phyloP scores from a whole-genome alignment of 1,284 basidiomycete genomes.

The Ceratobasidium sp. region DNA sequence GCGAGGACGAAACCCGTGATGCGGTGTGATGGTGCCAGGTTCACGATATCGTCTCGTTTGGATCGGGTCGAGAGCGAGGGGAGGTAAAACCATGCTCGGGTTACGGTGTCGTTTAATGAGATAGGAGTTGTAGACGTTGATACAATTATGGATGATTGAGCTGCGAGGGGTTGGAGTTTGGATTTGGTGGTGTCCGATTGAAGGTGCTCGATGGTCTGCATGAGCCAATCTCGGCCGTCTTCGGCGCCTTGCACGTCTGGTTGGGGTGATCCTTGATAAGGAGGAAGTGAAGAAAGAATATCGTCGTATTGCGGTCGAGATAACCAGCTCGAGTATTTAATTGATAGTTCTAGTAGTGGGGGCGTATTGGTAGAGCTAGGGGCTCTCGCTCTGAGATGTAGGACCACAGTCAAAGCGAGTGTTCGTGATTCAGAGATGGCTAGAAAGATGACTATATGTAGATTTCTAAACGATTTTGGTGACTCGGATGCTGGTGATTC shows the following conservation, averaged over 20 bases:
- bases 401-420: not conserved
- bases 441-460: conserved; percentile 17
- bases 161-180: not conserved
- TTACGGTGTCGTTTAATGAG: not conserved
- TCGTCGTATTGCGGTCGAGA: conserved; percentile 31
- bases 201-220: conserved; percentile 37
- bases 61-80: conserved; percentile 43
- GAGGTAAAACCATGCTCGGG: conserved; percentile 44
- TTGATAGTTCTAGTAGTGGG: conserved; percentile 22
- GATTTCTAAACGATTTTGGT: not conserved
- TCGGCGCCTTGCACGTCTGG: conserved; percentile 25
- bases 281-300: conserved; percentile 10
- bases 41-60: conserved; percentile 43
- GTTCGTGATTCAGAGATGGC: not conserved
- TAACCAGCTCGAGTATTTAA: conserved; percentile 37
- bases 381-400: not conserved
- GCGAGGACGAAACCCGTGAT: conserved; percentile 44
- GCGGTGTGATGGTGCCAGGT: conserved; percentile 37
- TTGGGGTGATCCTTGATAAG: not conserved
- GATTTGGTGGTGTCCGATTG: conserved; percentile 23
- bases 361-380: not conserved
- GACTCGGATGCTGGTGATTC: not conserved
- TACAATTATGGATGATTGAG: not conserved
- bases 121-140: not conserved
- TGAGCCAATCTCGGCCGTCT: conserved; percentile 38